These are phyloP conservation scores for Mollisiaceae sp. DNA, from an alignment of 2,329 filamentous ascomycete species.

Conservation along the genomic window DNA sequence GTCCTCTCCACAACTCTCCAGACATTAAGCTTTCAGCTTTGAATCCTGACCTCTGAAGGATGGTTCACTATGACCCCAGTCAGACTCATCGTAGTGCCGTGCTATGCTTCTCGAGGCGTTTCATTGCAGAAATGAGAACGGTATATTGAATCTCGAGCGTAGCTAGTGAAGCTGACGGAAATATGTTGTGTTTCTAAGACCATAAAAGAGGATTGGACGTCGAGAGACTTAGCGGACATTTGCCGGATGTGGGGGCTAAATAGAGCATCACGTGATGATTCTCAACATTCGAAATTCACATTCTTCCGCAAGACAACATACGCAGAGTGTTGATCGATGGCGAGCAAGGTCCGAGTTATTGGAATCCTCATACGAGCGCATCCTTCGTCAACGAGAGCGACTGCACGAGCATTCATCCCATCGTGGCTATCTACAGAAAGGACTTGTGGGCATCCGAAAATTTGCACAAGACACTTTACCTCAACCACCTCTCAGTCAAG, in stretches of 20 bases:
- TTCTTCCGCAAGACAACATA: not conserved
- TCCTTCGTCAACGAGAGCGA: not conserved
- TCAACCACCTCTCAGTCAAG: conserved; percentile 9
- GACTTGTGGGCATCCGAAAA: conserved; percentile 2
- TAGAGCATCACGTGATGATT: not conserved
- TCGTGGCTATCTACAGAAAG: not conserved
- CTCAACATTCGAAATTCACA: not conserved
- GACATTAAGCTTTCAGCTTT: no score
- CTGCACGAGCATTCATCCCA: not conserved
- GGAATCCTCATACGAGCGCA: not conserved
- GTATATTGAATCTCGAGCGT: no score
- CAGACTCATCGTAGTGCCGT: no score
- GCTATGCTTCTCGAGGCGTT: no score
- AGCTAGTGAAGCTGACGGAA: no score
- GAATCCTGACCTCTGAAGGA: no score
- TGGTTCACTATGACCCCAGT: no score
- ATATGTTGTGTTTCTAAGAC: no score
- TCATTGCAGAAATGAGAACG: no score
- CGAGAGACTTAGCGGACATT: not conserved
- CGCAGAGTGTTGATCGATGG: not conserved
- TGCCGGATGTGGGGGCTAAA: not conserved
- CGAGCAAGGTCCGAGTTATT: not conserved
- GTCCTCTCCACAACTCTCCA: no score
- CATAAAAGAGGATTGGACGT: no score
- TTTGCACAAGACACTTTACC: conserved; percentile 8